Conservation (phyloP, 2,329 filamentous ascomycete genomes). For the Gaeumannomyces sp. region DNA sequence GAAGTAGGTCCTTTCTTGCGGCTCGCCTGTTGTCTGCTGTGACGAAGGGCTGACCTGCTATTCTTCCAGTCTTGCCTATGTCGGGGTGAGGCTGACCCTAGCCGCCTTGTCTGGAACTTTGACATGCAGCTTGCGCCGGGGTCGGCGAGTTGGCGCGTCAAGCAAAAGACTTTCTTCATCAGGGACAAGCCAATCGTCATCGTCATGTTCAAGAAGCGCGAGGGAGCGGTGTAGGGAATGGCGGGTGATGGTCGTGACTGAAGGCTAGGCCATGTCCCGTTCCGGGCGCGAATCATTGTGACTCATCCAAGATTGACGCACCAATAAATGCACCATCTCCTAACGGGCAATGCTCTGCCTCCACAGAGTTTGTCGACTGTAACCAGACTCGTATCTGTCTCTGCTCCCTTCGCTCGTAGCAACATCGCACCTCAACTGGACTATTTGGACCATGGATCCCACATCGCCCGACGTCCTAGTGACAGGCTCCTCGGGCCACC, state of each 20-base stretch:
- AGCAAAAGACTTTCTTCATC: slow-evolving; percentile 28
- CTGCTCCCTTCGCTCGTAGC: no score
- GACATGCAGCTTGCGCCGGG: slow-evolving; percentile 32
- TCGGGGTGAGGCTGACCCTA: slow-evolving; percentile 41
- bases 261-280: no score
- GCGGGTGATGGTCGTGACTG: no score
- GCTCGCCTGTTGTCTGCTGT: no score
- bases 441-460: neutral
- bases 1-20: slow-evolving; percentile 18
- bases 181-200: slow-evolving; percentile 31
- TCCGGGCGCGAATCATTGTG: neutral
- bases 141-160: slow-evolving; percentile 23
- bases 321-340: neutral
- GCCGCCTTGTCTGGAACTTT: slow-evolving; percentile 38
- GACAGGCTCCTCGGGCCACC: slow-evolving; percentile 40
- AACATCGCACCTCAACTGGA: neutral
- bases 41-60: no score
- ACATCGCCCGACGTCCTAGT: slow-evolving; percentile 29
- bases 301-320: neutral
- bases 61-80: slow-evolving; percentile 29
- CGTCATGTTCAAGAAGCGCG: neutral
- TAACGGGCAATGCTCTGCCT: no score
- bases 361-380: no score
- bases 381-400: no score
- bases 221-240: neutral